These are phyloP conservation scores for Lolium perenne DNA, from an alignment of 176 grass and related monocot genomes.

Conservation along the genomic window DNA sequence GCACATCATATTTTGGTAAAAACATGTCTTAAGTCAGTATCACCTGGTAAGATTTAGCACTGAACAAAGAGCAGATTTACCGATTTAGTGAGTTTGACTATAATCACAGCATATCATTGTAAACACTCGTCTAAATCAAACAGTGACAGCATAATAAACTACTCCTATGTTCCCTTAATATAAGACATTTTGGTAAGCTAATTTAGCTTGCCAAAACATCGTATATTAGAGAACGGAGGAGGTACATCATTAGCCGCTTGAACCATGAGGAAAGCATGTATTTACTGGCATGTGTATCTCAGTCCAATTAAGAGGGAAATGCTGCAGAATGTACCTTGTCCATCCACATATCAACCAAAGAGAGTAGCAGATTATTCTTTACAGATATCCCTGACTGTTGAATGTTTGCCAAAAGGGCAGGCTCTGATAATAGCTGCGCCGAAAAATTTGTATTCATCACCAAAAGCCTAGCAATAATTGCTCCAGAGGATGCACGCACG, in stretches of 20 bases:
- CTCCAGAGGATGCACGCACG: constrained; percentile 77
- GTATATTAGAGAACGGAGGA: no score
- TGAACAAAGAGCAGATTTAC: constrained; percentile 28
- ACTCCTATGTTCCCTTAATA: no score
- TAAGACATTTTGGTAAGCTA: no score
- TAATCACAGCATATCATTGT: constrained; percentile 13
- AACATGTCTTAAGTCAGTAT: constrained; percentile 22
- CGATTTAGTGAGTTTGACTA: background rate
- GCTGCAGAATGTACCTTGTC: constrained; percentile 69
- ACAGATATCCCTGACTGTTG: constrained; percentile 83
- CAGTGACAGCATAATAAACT: background rate
- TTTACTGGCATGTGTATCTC: background rate
- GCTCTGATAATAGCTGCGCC: constrained; percentile 84
- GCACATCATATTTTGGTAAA: constrained; percentile 16
- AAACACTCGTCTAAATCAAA: constrained; percentile 18
- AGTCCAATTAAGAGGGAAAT: constrained; percentile 17
- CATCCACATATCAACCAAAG: constrained; percentile 89
- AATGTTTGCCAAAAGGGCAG: constrained; percentile 62
- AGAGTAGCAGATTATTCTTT: constrained; percentile 85
- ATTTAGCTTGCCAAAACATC: no score
- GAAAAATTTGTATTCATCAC: constrained; percentile 97
- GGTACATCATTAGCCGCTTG: background rate
- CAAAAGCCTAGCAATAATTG: constrained; percentile 90
- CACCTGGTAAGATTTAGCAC: constrained; percentile 18
- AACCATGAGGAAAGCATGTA: constrained; percentile 16